A percentile compares a stretch with the other conserved stretches of the same genome.
These are phyloP conservation scores for Cercospora brassicicola DNA, from an alignment of 2,329 filamentous ascomycete species.

Conservation along the genomic window DNA sequence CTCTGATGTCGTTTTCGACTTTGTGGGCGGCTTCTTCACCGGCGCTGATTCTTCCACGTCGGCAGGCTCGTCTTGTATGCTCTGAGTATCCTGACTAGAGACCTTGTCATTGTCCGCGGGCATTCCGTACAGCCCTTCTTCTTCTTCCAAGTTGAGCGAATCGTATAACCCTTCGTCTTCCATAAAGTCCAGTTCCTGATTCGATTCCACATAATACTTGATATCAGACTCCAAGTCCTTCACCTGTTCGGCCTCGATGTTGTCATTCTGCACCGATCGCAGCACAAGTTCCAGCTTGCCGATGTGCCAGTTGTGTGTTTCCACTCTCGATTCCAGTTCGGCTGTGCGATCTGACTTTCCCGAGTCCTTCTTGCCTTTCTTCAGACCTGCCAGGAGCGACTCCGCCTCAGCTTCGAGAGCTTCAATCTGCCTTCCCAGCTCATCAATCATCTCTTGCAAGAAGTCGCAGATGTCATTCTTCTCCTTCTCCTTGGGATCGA, in stretches of 20 bases:
- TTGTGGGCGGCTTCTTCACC: conserved; percentile 40
- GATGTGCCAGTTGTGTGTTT: conserved; percentile 96
- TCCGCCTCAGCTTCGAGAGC: conserved; percentile 87
- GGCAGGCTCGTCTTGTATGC: conserved; percentile 76
- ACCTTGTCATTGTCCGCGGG: conserved; percentile 73
- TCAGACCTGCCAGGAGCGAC: conserved; percentile 79
- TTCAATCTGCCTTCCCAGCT: conserved; percentile 92
- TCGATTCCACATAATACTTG: conserved; percentile 90
- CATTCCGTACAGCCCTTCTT: conserved; percentile 85
- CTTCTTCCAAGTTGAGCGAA: conserved; percentile 86
- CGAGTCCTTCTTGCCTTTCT: conserved; percentile 93
- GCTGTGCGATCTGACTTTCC: conserved; percentile 83
- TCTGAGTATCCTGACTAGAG: conserved; percentile 94
- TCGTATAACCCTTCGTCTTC: conserved; percentile 96
- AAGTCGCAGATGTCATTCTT: conserved; percentile 88
- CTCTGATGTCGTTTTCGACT: conserved; percentile 60
- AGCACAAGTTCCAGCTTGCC: conserved; percentile 87
- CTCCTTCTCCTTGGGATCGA: conserved; percentile 97
- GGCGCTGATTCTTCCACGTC: conserved; percentile 56
- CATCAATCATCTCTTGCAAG: conserved; percentile 80
- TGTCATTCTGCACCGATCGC: conserved; percentile 87
- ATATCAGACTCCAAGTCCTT: conserved; percentile 88
- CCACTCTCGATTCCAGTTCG: conserved; percentile 78
- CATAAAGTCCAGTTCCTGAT: conserved; percentile 82
- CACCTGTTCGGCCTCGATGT: conserved; percentile 82